Base-by-base conservation (phyloP, 2,329 filamentous ascomycete species). In the Diaporthe helianthi region DNA sequence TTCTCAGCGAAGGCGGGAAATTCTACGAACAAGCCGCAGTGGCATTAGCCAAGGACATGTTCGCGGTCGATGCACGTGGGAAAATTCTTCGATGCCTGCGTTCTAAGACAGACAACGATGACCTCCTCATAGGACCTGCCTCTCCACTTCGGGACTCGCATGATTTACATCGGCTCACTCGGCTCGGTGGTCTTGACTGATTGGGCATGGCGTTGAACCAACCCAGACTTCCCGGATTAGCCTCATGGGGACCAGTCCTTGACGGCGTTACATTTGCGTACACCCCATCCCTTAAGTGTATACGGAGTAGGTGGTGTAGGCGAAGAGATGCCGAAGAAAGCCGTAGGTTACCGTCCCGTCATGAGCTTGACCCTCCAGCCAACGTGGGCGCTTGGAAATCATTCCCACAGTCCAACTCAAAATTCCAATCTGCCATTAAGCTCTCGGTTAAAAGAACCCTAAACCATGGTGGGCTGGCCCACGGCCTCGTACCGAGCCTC, bases 361-460 rank as follows among this genome's bases (percentile, higher is more conserved):
- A 17, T 24, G 19, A 24, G 26, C 15, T 47, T 19, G 3, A 12
- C 10, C 47, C 4, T 33, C n/a, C 10, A 44, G 55, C 55, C 29
- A 31, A 47, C 12, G 33, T 47, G 41, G 19, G 55, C 19, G 41
- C 15, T 33, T 22, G 29, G 41, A 19, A 22, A 9, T 46, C 78
- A 19, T 5, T 13, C 19, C 7, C 9, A 44, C 26, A 33, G 1
- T 12, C 38, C 38, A 44, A 33, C 36, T 15, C 9, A 29, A 22
- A 31, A 1, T 3, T 63, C n/a, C 36, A 47, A 63, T 31, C 29
- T 63, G 41, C 29, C 44, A 49, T 44, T 46, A 6, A 44, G 41
- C 17, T 63, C 29, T 49, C 44, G 58, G 58, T 36, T 47, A 24
- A 3, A 49, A 17, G 29, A 49, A 26, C 41, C 58, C 58, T 47